These are phyloP conservation scores for Amphibolis antarctica DNA, from an alignment of 106 monocot genomes.

Conservation along the genomic window DNA sequence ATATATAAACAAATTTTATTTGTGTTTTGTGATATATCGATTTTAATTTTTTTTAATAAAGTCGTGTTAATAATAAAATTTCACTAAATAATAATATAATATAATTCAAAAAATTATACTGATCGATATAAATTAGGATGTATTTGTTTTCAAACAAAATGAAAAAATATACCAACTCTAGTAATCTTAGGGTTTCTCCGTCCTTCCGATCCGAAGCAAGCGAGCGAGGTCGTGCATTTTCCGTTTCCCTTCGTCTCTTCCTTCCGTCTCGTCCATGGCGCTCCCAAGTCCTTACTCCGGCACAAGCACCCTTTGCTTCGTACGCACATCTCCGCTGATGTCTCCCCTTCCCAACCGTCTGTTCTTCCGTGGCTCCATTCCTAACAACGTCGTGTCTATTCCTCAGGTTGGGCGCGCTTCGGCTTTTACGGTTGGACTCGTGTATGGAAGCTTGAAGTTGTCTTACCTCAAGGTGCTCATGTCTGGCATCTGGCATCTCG, in stretches of 20 bases:
- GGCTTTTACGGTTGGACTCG: conserved; percentile 33
- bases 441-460: conserved; percentile 52
- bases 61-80: too few relatives aligned
- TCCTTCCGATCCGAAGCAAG: background rate
- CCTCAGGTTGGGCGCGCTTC: conserved; percentile 50
- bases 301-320: conserved; percentile 47
- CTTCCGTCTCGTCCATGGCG: conserved; percentile 26
- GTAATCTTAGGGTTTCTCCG: background rate
- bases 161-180: too few relatives aligned
- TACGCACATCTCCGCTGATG: conserved; percentile 12
- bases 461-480: conserved; percentile 39
- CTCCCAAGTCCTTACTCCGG: conserved; percentile 52
- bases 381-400: background rate
- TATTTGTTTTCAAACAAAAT: too few relatives aligned
- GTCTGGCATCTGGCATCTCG: background rate
- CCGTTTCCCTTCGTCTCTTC: too few relatives aligned
- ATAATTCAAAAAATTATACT: too few relatives aligned
- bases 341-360: background rate
- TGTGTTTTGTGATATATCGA: too few relatives aligned
- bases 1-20: too few relatives aligned
- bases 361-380: background rate
- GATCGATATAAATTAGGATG: too few relatives aligned
- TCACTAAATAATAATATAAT: too few relatives aligned
- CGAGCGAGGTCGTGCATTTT: background rate
- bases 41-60: too few relatives aligned